Base-by-base conservation (phyloP, 306 rosid species). In the Abrus pulchellus region DNA sequence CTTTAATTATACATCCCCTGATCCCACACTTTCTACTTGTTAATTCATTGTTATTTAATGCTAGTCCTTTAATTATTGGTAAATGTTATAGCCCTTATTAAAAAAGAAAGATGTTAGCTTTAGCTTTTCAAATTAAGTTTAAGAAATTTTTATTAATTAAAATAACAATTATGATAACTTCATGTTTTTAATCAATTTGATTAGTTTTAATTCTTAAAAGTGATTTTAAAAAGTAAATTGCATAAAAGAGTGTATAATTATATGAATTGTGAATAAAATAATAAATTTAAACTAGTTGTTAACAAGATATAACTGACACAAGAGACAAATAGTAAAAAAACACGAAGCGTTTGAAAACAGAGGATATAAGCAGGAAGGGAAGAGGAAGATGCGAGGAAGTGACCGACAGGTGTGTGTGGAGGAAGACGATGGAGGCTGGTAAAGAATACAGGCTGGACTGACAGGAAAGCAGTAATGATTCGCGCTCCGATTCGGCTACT, bases 401-500 rank as follows among this genome's bases (percentile, higher is more conserved):
- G 68, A 86, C 72, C 36, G 87, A 72, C 83, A 72, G 85, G 86
- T 81, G 87, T 57, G 28, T 45, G 78, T 54, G 85, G 79, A 49
- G n/a, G 74, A 76, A 62, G 66, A 14, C 38, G 66, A 80, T 20
- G 36, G 82, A 80, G 87, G 88, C 92, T 85, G 96, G 94, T 86
- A 88, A 74, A 81, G 54, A 27, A 74, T 74, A 86, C 98, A 90
- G 98, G 72, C 98, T 94, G 94, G 89, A 77, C 84, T 83, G 93
- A 86, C 86, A 86, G 82, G 44, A 82, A 82, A 80, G 87, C 87
- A 84, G 70, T 85, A 90, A 90, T 94, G 85, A 91, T 81, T 87
- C 90, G 90, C 88, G 80, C 86, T 86, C 88, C 90, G 83, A 67
- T 93, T 85, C 89, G 91, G 97, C 88, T 86, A 89, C 88, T 83